Evolutionary conservation across 2,329 filamentous ascomycete species (phyloP).

Genomic region (Ilyonectria sp.): DNA sequence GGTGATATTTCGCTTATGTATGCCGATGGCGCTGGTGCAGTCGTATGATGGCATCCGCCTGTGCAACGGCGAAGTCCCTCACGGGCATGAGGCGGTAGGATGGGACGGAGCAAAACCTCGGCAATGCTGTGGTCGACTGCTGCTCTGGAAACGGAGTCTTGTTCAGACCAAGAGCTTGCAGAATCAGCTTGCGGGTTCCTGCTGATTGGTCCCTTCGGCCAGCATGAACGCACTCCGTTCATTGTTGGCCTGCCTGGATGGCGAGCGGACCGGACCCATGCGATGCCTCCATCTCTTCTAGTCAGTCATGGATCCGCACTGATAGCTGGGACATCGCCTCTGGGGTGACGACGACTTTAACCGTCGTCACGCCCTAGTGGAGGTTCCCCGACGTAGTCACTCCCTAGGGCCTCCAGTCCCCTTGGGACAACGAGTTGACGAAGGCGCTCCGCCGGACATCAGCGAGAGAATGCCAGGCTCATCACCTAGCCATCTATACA

Average conservation of each 20-base stretch:
- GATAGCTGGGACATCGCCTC: background rate
- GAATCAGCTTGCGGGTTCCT: background rate
- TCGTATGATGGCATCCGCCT: background rate
- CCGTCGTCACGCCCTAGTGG: background rate
- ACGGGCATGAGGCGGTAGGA: background rate
- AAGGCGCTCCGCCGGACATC: background rate
- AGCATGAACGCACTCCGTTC: background rate
- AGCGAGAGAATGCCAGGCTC: background rate
- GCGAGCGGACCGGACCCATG: background rate
- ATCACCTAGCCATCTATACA: constrained; percentile 2
- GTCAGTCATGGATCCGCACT: background rate
- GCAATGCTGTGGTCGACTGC: background rate
- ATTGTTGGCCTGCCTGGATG: background rate
- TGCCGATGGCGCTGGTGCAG: background rate
- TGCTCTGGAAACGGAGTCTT: background rate
- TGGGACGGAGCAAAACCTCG: background rate
- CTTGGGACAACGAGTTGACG: background rate
- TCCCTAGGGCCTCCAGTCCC: no score
- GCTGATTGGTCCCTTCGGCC: background rate
- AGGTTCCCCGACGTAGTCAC: background rate
- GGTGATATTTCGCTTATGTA: constrained; percentile 34
- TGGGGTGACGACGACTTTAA: background rate
- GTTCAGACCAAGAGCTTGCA: background rate
- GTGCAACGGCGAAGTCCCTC: background rate
- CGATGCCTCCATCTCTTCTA: background rate